Conservation (phyloP, 2,329 filamentous ascomycete species). For the Stagonosporopsis chrysanthemi region DNA sequence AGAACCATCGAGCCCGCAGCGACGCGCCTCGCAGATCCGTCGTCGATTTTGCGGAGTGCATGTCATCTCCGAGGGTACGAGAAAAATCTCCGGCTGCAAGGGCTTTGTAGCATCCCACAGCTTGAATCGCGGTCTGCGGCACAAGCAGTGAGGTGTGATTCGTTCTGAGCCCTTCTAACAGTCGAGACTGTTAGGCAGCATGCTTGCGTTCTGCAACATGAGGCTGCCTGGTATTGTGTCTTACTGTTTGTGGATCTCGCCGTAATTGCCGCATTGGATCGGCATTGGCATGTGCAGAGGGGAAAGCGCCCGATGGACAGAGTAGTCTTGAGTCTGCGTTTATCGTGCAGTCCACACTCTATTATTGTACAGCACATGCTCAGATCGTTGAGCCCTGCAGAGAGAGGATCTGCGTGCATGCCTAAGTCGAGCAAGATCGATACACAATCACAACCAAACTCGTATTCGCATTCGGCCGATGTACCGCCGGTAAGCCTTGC, state of each 20-base stretch:
- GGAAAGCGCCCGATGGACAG: background rate
- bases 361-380: background rate
- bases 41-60: background rate
- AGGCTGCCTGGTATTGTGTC: conserved; percentile 4
- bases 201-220: background rate
- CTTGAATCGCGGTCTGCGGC: background rate
- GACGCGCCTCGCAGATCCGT: background rate
- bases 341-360: background rate
- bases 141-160: conserved; percentile 1
- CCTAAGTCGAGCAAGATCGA: background rate
- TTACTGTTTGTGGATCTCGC: conserved; percentile 4
- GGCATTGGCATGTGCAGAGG: conserved; percentile 1
- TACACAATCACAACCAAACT: background rate
- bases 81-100: background rate
- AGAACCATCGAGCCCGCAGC: too few species aligned
- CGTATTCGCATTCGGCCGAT: conserved; percentile 14
- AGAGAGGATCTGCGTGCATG: background rate
- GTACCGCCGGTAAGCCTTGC: conserved; percentile 2
- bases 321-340: background rate
- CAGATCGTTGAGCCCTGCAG: background rate
- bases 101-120: background rate
- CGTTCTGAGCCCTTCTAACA: background rate
- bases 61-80: background rate
- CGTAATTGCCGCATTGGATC: conserved; percentile 10
- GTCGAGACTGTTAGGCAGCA: background rate